Conservation (phyloP, 768 basidiomycete genomes). For the Macrolepiota dolichaula region DNA sequence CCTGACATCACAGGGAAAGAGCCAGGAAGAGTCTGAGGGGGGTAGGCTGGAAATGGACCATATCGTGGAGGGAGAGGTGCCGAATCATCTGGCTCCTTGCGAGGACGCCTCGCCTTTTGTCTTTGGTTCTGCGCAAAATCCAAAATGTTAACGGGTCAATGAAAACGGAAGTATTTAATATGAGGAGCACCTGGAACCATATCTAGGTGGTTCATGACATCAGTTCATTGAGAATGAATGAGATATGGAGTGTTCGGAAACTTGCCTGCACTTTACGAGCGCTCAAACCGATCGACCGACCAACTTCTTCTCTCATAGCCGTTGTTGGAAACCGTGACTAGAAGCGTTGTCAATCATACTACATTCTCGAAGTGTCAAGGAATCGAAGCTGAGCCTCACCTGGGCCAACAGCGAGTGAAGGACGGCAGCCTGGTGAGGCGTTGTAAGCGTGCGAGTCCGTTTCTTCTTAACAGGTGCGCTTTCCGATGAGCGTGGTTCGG, state of each 20-base stretch:
- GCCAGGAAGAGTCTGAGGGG: conserved; percentile 3
- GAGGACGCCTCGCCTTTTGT: conserved; percentile 81
- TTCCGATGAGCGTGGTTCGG: conserved; percentile 32
- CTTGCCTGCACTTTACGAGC: conserved; percentile 87
- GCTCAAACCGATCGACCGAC: conserved; percentile 82
- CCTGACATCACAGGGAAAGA: conserved; percentile 10
- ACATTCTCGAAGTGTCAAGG: neutral
- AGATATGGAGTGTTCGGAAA: conserved; percentile 14
- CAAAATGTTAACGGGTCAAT: conserved; percentile 19
- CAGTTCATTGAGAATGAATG: conserved; percentile 7
- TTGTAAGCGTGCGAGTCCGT: conserved; percentile 79
- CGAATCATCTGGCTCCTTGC: conserved; percentile 53
- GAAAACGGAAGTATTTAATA: conserved; percentile 15
- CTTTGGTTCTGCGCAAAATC: conserved; percentile 66
- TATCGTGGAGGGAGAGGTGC: conserved; percentile 57
- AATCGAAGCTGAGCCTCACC: conserved; percentile 37
- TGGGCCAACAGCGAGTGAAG: conserved; percentile 83
- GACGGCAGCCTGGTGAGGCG: conserved; percentile 86
- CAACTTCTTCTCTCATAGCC: conserved; percentile 84
- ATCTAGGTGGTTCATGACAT: conserved; percentile 47
- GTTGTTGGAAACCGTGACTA: conserved; percentile 90
- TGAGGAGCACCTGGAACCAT: conserved; percentile 73
- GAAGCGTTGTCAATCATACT: neutral
- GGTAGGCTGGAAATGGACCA: conserved; percentile 48
- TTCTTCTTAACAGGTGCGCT: conserved; percentile 68